Conservation (phyloP, 805 yeast species). For the Metschnikowia gelsemii region DNA sequence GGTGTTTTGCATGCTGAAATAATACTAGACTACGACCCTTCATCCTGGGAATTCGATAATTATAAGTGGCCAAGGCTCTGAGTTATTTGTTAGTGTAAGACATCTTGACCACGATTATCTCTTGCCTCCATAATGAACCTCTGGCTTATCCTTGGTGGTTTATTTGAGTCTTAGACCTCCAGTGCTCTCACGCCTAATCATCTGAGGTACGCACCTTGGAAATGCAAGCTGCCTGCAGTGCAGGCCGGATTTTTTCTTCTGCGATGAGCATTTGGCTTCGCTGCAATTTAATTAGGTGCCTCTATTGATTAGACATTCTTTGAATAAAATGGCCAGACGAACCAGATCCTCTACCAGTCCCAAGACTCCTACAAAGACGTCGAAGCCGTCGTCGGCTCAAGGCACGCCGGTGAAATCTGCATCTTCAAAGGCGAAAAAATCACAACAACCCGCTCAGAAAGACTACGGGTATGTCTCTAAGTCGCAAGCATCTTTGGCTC, state of each 20-base stretch:
- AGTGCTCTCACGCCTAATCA: no score
- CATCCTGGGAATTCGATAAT: no score
- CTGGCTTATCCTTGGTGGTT: no score
- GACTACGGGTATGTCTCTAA: conserved; percentile 19
- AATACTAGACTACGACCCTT: neutral
- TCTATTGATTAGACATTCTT: neutral
- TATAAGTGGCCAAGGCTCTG: no score
- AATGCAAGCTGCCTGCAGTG: conserved; percentile 11
- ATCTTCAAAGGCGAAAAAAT: conserved; percentile 21
- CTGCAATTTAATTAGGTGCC: neutral
- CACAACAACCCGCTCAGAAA: conserved; percentile 8
- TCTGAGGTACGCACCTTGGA: neutral
- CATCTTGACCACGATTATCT: no score
- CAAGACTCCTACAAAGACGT: conserved; percentile 16
- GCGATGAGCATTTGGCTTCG: conserved; percentile 18
- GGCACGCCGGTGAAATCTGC: conserved; percentile 14
- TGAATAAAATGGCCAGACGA: conserved; percentile 20
- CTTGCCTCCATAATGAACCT: no score
- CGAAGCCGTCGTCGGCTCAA: conserved; percentile 7
- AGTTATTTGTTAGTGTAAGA: no score
- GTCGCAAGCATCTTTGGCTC: conserved; percentile 43
- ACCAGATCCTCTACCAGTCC: conserved; percentile 23
- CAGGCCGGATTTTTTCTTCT: conserved; percentile 14
- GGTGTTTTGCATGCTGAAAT: no score
- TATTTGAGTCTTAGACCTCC: no score